Evolutionary conservation across 1,284 basidiomycete genomes (phyloP), one percentile per base, ranked within the genome.

Genomic region (Schizophyllum amplum): DNA sequence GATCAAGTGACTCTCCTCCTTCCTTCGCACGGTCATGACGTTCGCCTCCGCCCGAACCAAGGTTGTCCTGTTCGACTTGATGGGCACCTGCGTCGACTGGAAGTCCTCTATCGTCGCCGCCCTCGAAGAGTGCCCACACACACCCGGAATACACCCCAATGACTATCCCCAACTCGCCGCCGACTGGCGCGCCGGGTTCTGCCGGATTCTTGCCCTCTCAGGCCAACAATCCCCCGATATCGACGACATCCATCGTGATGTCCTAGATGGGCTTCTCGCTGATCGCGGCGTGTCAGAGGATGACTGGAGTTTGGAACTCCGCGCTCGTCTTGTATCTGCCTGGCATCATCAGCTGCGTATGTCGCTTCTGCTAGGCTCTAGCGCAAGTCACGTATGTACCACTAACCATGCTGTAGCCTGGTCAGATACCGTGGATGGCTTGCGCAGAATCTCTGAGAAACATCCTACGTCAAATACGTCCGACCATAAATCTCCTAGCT

Each of bases 51-150:
- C 33, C 2, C 13, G 33, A 9, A 58, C 55, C 25, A 58, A 58
- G 24, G 57, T 54, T 4, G 51, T 55, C 54, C 54, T 58, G 46
- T 58, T 58, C 25, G 57, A 58, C 26, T 58, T 58, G 46, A 58
- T 58, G 60, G 57, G 60, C 15, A 61, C 60, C 1, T 59, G 60
- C 42, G 58, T 57, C n/a, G 57, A 57, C 57, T 61, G 60, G 60
- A 59, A 59, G 25, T 53, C 60, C 15, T 55, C 60, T 42, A 57
- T 61, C 23, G 25, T 61, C 17, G 51, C 56, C 13, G 48, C 51
- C 23, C 25, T 60, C n/a, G 53, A 5, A 33, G 9, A 21, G 52
- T 27, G 9, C 53, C 50, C 33, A 33, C 20, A 42, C 33, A 17
- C 33, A 42, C 33, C 7, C 17, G 33, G 33, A 3, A 3, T 42